Percentiles rank a stretch among this genome's conserved stretches.
phyloP scores from a whole-genome alignment of 129 eudicot species.

The Artemisia argyi region DNA sequence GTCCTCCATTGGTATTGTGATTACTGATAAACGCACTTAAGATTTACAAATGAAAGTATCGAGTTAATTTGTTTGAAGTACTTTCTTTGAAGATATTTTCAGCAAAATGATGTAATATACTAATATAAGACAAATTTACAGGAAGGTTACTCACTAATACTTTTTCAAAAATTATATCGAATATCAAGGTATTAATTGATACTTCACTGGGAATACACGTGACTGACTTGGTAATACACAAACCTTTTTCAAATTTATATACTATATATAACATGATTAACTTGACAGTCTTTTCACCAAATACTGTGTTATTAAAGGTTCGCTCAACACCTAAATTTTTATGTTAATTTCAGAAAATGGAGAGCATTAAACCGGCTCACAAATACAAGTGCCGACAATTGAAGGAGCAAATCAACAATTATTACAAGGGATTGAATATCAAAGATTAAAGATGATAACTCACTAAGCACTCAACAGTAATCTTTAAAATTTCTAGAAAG shows the following conservation, averaged over 20 bases:
- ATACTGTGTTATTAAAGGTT: background rate
- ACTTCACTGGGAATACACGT: background rate
- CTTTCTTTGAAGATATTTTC: too few species aligned
- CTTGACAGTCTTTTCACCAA: background rate
- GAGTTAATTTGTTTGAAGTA: too few species aligned
- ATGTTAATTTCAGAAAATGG: background rate
- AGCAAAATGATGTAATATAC: too few species aligned
- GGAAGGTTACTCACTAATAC: too few species aligned
- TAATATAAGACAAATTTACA: too few species aligned
- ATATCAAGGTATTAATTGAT: background rate
- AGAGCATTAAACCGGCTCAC: constrained; percentile 14
- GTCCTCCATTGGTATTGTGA: too few species aligned
- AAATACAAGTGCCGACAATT: constrained; percentile 5
- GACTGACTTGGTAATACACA: too few species aligned
- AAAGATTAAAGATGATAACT: background rate
- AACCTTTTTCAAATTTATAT: background rate
- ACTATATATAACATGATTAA: background rate
- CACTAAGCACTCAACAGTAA: background rate
- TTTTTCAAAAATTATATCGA: too few species aligned
- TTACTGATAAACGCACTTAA: too few species aligned
- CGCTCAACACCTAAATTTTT: background rate
- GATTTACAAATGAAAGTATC: too few species aligned
- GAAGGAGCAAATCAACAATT: background rate
- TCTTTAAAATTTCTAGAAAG: background rate
- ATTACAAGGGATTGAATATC: background rate